Base-by-base conservation (phyloP, 108 stramenopile species). In the Licmophora abbreviata region DNA sequence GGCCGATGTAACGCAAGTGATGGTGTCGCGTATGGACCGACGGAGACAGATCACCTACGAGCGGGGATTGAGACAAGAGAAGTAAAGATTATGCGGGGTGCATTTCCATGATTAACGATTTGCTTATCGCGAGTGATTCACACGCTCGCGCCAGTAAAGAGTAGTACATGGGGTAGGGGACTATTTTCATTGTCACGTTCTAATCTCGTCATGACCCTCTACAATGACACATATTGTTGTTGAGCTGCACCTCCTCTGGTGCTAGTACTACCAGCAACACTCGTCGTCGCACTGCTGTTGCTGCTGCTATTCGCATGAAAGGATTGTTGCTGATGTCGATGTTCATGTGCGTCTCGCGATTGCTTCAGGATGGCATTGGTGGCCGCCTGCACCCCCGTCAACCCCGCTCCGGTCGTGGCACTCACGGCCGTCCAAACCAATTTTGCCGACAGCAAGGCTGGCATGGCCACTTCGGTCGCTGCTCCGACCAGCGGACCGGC, bases 301-400 rank as follows among this genome's bases (percentile, higher is more conserved):
- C n/a, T n/a, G n/a, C n/a, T n/a, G n/a, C n/a, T n/a, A 40, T 40
- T 20, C 4, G 38, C 38, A 40, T 40, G 38, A 40, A 50, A 50
- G 18, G 28, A 29, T 32, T 27, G 15, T 32, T 29, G n/a, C 29
- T 17, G 28, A 18, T 50, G 48, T 2, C 48, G 48, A 32, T 29
- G 28, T 18, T 50, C 14, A 29, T 29, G 29, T 3, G 26, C 48
- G 12, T 50, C 28, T 15, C 29, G 48, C 1, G 48, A 50, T 55
- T 72, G 71, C 36, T 62, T 43, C 35, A 70, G 69, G 33, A 88
- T 70, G 24, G 86, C 79, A 18, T 48, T 33, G 8, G 76, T 64
- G 3, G 80, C 79, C 1, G 82, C 86, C 28, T 42, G 31, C 9
- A 72, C 66, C n/a, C 88, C 83, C 14, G 81, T 78, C 22, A 85